Percentiles rank a stretch among this genome's conserved stretches.
Evolutionary conservation across 768 basidiomycete species (phyloP).

Genomic region (Kwoniella europaea): DNA sequence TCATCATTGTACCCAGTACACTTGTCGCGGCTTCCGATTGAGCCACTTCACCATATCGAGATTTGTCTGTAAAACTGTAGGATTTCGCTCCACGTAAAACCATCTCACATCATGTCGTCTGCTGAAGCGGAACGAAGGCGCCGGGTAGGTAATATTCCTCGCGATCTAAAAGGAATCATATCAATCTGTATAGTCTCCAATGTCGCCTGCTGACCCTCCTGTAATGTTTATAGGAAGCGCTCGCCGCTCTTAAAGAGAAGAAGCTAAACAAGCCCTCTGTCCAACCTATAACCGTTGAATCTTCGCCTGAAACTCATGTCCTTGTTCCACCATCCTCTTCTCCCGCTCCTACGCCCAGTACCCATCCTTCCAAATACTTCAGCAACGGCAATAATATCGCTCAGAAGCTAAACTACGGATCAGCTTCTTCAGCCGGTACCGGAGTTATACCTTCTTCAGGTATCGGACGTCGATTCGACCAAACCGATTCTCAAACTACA

Average conservation of each 20-base stretch:
- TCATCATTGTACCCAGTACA: background rate
- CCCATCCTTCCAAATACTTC: constrained; percentile 3
- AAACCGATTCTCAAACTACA: constrained; percentile 5
- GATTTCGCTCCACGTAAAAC: background rate
- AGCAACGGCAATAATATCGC: background rate
- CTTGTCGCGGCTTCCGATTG: no score
- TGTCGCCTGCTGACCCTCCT: background rate
- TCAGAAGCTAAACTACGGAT: constrained; percentile 4
- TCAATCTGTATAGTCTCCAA: background rate
- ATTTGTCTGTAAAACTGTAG: background rate
- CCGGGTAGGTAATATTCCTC: constrained; percentile 19
- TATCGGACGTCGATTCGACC: constrained; percentile 8
- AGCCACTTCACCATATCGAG: no score
- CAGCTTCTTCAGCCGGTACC: background rate
- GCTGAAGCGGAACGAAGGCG: constrained; percentile 33
- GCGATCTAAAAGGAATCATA: background rate
- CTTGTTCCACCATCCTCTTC: constrained; percentile 33
- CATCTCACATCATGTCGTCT: constrained; percentile 18
- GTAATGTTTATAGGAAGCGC: constrained; percentile 18
- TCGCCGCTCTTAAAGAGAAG: constrained; percentile 22
- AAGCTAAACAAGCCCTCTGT: constrained; percentile 12
- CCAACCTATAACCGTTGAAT: background rate
- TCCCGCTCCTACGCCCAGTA: constrained; percentile 16
- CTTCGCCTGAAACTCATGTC: constrained; percentile 28
- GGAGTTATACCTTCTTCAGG: constrained; percentile 28